Base-by-base conservation (phyloP, 2,329 filamentous ascomycete species). In the Orbilia blumenaviensis region DNA sequence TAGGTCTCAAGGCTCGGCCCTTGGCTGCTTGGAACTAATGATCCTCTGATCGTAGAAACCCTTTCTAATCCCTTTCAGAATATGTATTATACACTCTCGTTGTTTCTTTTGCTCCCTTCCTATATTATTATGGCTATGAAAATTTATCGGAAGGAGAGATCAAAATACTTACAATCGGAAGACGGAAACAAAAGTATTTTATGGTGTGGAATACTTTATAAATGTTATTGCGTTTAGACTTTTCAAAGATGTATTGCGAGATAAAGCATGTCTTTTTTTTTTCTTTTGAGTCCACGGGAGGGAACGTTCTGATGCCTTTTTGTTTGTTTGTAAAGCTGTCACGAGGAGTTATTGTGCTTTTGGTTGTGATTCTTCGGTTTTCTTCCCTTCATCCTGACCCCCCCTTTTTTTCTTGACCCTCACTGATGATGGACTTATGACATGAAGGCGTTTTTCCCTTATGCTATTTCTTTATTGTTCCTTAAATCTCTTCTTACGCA, bases 51-150 rank as follows among this genome's bases (percentile, higher is more conserved):
- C 60, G 41, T 48, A 61, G 48, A 41, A 54, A 27, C 25, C 48
- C 38, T 4, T 58, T 72, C 36, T 60, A 66, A 63, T 62, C 36
- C 34, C 29, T 66, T 66, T 38, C 29, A 21, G 25, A 54, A 64
- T 32, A 34, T 75, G 71, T 75, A 68, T 75, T 68, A 75, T 68
- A 75, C 50, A 63, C 63, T 36, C 64, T 75, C 62, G 54, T 63
- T 75, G 62, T 75, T 75, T 42, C 23, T 27, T 58, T 62, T 62
- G 16, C 32, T n/a, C 27, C 34, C 36, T 25, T 34, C 36, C 34
- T 34, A 52, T 66, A 16, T n/a, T 42, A 62, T 21, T 38, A 16
- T 67, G 42, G 54, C 54, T 32, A 68, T n/a, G 56, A 63, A 63
- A 32, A 29, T 42, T 42, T 18, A 21, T 5, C 4, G 27, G 44